These are phyloP conservation scores for Geotrichum citri-aurantii DNA, from an alignment of 1,139 yeast species.

Conservation along the genomic window DNA sequence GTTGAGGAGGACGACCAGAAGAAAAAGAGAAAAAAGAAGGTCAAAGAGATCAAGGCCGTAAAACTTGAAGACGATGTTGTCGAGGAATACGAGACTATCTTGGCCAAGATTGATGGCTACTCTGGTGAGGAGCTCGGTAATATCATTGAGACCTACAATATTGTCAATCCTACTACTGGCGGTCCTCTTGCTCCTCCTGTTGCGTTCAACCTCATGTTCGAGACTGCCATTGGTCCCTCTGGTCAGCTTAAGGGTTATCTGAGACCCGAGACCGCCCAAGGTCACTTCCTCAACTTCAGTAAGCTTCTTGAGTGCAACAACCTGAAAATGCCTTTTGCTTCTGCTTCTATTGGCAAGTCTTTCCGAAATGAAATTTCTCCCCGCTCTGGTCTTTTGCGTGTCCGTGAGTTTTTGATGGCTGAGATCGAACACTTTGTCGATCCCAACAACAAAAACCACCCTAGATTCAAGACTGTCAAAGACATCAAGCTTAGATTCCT, in stretches of 20 bases:
- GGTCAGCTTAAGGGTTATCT: conserved; percentile 92
- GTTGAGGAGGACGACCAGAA: conserved; percentile 61
- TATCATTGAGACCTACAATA: conserved; percentile 70
- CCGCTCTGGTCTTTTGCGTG: conserved; percentile 94
- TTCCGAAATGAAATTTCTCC: conserved; percentile 99
- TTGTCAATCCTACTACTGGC: conserved; percentile 86
- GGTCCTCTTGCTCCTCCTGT: conserved; percentile 82
- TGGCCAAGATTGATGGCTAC: conserved; percentile 89
- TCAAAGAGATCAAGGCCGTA: conserved; percentile 85
- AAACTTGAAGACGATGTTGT: conserved; percentile 78
- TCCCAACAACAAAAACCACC: conserved; percentile 79
- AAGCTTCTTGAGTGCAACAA: conserved; percentile 93
- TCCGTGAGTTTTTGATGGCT: conserved; percentile 98
- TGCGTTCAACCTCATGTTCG: conserved; percentile 98
- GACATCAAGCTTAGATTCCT: conserved; percentile 69
- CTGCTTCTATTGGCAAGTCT: conserved; percentile 97
- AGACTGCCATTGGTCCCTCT: conserved; percentile 98
- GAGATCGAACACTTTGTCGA: conserved; percentile 98
- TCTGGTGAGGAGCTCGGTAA: conserved; percentile 91
- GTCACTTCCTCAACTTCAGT: conserved; percentile 93
- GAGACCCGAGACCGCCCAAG: conserved; percentile 99
- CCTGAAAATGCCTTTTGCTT: conserved; percentile 96
- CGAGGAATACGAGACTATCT: conserved; percentile 72
- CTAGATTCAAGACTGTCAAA: conserved; percentile 69
- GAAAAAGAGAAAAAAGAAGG: conserved; percentile 83